Percentiles rank a stretch among this genome's conserved stretches.
These are phyloP conservation scores for Sphaerosporella brunnea DNA, from an alignment of 495 filamentous ascomycete species.

Conservation along the genomic window DNA sequence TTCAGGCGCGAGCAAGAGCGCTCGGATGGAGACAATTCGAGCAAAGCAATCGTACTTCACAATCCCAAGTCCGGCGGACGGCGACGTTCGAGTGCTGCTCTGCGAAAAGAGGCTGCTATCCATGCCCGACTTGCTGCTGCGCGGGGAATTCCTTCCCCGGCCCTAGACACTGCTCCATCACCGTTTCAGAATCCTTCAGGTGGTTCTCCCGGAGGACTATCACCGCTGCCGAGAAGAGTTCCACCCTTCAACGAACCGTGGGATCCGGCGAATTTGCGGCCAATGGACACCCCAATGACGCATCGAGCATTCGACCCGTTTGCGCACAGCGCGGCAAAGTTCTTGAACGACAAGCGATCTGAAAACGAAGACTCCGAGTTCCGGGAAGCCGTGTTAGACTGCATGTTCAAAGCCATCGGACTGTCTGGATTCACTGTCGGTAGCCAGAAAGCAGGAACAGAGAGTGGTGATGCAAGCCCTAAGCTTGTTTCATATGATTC, in stretches of 20 bases:
- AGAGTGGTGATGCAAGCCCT: slow-evolving; percentile 70
- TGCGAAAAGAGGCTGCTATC: slow-evolving; percentile 67
- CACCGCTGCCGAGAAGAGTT: slow-evolving; percentile 5
- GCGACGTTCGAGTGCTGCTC: slow-evolving; percentile 50
- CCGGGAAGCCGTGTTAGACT: slow-evolving; percentile 76
- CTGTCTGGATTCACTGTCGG: slow-evolving; percentile 47
- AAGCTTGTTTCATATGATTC: slow-evolving; percentile 71
- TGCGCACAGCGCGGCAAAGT: slow-evolving; percentile 17
- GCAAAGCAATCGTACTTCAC: slow-evolving; percentile 89
- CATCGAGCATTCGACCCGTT: slow-evolving; percentile 27
- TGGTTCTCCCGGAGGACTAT: slow-evolving; percentile 2
- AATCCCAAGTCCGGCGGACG: slow-evolving; percentile 45
- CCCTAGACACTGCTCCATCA: slow-evolving; percentile 22
- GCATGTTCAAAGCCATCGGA: slow-evolving; percentile 88
- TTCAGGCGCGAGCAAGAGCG: slow-evolving; percentile 75
- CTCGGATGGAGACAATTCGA: slow-evolving; percentile 61
- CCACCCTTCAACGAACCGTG: slow-evolving; percentile 14
- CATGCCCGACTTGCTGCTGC: slow-evolving; percentile 34
- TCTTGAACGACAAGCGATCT: slow-evolving; percentile 20
- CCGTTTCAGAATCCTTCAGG: slow-evolving; percentile 7
- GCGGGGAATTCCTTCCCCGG: slow-evolving; percentile 22
- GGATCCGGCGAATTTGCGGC: background rate
- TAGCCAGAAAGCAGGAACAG: slow-evolving; percentile 39
- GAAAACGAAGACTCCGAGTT: slow-evolving; percentile 68
- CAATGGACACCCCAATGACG: slow-evolving; percentile 13